Evolutionary conservation across 345 rosid species (phyloP).

Genomic region (Cardamine chenopodiifolia): DNA sequence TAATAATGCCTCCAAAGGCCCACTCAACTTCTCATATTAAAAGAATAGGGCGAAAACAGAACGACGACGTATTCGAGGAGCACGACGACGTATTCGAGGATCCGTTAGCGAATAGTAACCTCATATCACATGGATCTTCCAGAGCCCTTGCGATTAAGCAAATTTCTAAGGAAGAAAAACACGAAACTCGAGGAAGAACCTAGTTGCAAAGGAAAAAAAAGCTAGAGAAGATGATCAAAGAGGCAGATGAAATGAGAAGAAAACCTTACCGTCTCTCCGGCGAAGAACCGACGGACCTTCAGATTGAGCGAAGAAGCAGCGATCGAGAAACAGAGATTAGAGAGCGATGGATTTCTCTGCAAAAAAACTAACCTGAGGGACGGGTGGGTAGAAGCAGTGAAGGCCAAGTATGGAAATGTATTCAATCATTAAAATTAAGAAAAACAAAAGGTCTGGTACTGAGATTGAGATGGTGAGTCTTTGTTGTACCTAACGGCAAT

Average conservation of each 20-base stretch:
- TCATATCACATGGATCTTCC: conserved; percentile 38
- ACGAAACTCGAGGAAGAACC: conserved; percentile 17
- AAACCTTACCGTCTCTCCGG: conserved; percentile 29
- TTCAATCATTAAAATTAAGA: conserved; percentile 1
- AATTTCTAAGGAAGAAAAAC: not conserved
- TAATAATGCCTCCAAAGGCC: not conserved
- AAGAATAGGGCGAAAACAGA: not conserved
- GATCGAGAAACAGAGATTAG: not conserved
- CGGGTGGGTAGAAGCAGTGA: conserved; percentile 30
- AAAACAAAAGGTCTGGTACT: conserved; percentile 9
- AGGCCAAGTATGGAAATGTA: conserved; percentile 37
- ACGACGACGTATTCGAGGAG: conserved; percentile 36
- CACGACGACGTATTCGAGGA: conserved; percentile 33
- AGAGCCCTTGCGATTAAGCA: conserved; percentile 14
- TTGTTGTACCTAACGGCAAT: conserved; percentile 43
- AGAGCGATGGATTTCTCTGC: not conserved
- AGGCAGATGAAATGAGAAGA: not conserved
- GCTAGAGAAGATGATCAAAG: conserved; percentile 12
- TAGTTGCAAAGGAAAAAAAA: not conserved
- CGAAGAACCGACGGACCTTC: conserved; percentile 14
- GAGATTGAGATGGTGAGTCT: conserved; percentile 35
- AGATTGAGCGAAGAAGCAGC: conserved; percentile 11
- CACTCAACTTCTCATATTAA: conserved; percentile 10
- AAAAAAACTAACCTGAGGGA: conserved; percentile 3
- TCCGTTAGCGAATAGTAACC: conserved; percentile 26